Evolutionary conservation across 768 basidiomycete genomes (phyloP), one percentile per base, ranked within the genome.

Genomic region (Lactarius trivialis): DNA sequence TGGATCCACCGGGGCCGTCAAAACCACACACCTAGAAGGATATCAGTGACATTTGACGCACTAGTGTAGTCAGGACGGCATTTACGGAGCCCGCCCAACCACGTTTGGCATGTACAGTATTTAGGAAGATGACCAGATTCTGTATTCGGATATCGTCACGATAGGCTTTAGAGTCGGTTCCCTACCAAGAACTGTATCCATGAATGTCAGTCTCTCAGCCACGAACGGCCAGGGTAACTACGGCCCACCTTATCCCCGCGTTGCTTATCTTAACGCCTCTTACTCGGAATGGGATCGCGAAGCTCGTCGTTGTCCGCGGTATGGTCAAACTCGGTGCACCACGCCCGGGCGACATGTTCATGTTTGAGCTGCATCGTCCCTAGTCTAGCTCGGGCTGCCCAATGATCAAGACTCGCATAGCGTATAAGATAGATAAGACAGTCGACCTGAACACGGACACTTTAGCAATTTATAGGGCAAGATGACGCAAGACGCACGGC

Each of bases 121-220:
- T 95, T 56, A 98, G 80, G 78, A 97, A 98, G 73, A 99, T 98
- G 66, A 98, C 93, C 72, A 98, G 97, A 71, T 99, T 97, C 71
- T 95, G 91, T 81, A 98, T 98, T 74, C 95, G 84, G 65, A 98
- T 91, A 72, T 98, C 96, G 73, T 98, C 7, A 96, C 81, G 60
- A 97, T 88, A 0, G 93, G 91, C 68, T 90, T 87, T 66, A 98
- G 73, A 1, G 81, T 79, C 81, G 95, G 63, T 82, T 81, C 15
- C 82, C 82, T 69, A 93, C 91, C 69, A 86, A 68, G 71, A 83
- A 81, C 90, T 92, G 67, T 11, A 11, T 5, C 5, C 24, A 32
- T 17, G 14, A 51, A 30, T 14, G 11, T 26, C 37, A 43, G 49
- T 55, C 11, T 9, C 28, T 28, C 12, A 14, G 15, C 17, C 4